These are phyloP conservation scores for Cornus suecica DNA, from an alignment of 148 eudicot genomes.

Conservation along the genomic window DNA sequence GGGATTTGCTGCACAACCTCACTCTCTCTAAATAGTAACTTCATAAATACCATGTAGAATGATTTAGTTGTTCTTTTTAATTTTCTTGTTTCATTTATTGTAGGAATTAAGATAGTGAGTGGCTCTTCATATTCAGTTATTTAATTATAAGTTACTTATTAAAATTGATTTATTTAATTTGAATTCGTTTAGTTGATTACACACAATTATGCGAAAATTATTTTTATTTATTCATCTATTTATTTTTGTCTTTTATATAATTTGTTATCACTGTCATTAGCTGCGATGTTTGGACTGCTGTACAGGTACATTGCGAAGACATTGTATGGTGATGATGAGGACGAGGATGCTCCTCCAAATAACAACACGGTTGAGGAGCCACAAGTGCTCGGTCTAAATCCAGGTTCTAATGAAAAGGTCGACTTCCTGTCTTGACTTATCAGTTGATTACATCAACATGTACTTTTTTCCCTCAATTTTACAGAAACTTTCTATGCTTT, in stretches of 20 bases:
- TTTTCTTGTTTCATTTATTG: not conserved
- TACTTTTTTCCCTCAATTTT: constrained; percentile 1
- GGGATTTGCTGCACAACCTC: not conserved
- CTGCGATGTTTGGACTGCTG: constrained; percentile 15
- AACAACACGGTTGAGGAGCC: constrained; percentile 59
- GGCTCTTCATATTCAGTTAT: not conserved
- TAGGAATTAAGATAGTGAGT: not conserved
- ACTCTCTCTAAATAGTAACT: not conserved
- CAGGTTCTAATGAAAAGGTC: constrained; percentile 84
- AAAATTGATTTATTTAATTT: not conserved
- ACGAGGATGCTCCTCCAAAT: constrained; percentile 46
- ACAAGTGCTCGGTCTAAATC: constrained; percentile 78
- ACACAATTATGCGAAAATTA: not conserved
- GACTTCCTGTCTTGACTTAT: not conserved
- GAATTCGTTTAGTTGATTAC: not conserved
- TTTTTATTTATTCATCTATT: constrained; percentile 5
- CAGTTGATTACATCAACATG: not conserved
- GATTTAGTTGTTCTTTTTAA: not conserved
- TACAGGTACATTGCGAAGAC: constrained; percentile 85
- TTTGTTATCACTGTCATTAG: not conserved
- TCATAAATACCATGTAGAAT: not conserved
- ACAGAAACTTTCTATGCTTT: not conserved
- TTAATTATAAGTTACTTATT: not conserved
- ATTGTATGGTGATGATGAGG: constrained; percentile 82
- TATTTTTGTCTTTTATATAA: not conserved